Percentiles rank a stretch among this genome's conserved stretches.
Conservation (phyloP, 805 yeast genomes). For the Millerozyma miso region DNA sequence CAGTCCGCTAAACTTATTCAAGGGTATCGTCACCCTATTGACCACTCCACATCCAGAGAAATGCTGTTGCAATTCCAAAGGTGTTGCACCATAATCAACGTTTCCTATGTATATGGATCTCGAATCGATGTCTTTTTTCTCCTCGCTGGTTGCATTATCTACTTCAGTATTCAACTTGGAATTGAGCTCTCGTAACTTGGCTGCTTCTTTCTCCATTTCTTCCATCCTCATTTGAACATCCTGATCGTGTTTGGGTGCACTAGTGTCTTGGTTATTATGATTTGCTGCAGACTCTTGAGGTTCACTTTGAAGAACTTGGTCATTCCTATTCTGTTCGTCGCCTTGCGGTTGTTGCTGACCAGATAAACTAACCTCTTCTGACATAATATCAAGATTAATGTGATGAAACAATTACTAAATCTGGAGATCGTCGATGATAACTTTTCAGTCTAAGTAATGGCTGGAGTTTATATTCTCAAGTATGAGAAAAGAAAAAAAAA, state of each 20-base stretch:
- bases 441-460: too few species aligned
- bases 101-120: slow-evolving; percentile 80
- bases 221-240: slow-evolving; percentile 34
- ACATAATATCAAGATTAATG: slow-evolving; percentile 15
- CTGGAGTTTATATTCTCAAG: too few species aligned
- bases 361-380: slow-evolving; percentile 27
- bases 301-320: neutral
- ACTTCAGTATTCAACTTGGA: slow-evolving; percentile 18
- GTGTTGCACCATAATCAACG: slow-evolving; percentile 75
- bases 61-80: slow-evolving; percentile 73
- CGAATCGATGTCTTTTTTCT: slow-evolving; percentile 64
- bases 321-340: neutral
- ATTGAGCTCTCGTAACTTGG: slow-evolving; percentile 56
- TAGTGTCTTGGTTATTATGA: neutral
- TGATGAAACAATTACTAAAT: neutral
- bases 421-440: too few species aligned
- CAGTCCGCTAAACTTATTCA: slow-evolving; percentile 69
- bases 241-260: neutral
- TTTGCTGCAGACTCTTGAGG: neutral
- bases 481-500: too few species aligned
- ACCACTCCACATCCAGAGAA: slow-evolving; percentile 69
- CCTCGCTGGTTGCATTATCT: slow-evolving; percentile 27
- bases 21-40: slow-evolving; percentile 72
- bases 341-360: slow-evolving; percentile 12
- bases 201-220: slow-evolving; percentile 62